Conservation (phyloP, 2,329 filamentous ascomycete species). For the Ascosphaera acerosa region DNA sequence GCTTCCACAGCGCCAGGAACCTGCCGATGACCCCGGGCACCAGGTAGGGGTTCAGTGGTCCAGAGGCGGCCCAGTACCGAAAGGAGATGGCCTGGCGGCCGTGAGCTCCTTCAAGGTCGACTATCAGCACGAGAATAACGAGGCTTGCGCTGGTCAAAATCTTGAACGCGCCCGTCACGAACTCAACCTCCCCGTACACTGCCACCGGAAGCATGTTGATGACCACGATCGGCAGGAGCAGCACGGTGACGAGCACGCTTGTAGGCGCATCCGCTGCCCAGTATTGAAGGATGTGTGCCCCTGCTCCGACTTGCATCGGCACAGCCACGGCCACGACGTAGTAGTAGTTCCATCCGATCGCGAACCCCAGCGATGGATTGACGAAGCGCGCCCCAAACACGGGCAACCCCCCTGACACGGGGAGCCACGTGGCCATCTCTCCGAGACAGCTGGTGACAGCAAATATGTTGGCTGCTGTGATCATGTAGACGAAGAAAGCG, state of each 20-base stretch:
- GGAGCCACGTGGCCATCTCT: conserved; percentile 18
- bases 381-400: conserved; percentile 21
- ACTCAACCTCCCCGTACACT: conserved; percentile 11
- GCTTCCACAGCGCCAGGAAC: conserved; percentile 27
- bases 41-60: conserved; percentile 19
- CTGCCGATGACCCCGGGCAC: conserved; percentile 19
- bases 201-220: conserved; percentile 7
- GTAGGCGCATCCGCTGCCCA: conserved; percentile 7
- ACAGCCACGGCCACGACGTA: conserved; percentile 26
- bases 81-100: conserved; percentile 22
- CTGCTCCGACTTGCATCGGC: conserved; percentile 23
- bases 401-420: conserved; percentile 23
- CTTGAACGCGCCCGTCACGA: conserved; percentile 26
- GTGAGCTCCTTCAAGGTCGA: conserved; percentile 24
- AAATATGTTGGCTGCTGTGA: conserved; percentile 23
- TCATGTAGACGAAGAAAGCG: conserved; percentile 12
- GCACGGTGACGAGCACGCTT: conserved; percentile 8
- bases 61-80: conserved; percentile 24
- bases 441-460: conserved; percentile 20
- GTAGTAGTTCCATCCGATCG: conserved; percentile 28
- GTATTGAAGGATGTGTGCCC: conserved; percentile 24
- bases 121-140: conserved; percentile 25
- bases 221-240: conserved; percentile 7
- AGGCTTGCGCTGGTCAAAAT: conserved; percentile 25
- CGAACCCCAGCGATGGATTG: conserved; percentile 18